Base-by-base conservation (phyloP, 2,329 filamentous ascomycete genomes). In the Fusarium scirpi region DNA sequence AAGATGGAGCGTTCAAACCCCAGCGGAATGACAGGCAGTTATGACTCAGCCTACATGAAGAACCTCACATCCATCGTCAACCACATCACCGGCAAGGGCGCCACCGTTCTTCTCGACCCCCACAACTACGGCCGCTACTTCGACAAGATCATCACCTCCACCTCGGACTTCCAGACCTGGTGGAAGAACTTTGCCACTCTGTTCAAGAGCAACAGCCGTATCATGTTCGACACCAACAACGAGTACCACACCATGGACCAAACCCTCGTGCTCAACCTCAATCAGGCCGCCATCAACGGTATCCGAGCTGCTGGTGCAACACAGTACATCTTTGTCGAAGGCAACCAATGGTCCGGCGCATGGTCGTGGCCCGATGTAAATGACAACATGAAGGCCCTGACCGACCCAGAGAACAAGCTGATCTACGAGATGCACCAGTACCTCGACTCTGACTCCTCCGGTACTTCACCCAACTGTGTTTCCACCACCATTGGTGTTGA, bases 151-250 rank as follows among this genome's bases (percentile, higher is more conserved):
- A 89, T 90, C 77, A 85, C 82, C 38, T 83, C 86, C 63, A 82
- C 82, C 6, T 73, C 78, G 15, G 85, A 82, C 69, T 91, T 90
- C 80, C 78, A 83, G 63, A 81, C 84, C 8, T 91, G 84, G 80
- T 90, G 86, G 86, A 82, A 78, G 58, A 89, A 83, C 56, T 74
- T 90, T 29, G 89, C 88, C 2, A 78, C 76, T 3, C 78, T 82
- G 57, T 90, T 89, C 78, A 82, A 80, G 67, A 75, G 76, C 75
- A 87, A 90, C 79, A 73, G 78, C 47, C 82, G 82, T 27, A 87
- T 90, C 72, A 83, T 90, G 75, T 90, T 90, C 70, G 88, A 90
- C 79, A 90, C 87, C 65, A 90, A 90, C 84, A 91, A 91, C 78
- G 89, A 91, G 80, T 90, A 88, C 77, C 80, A 91, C 78, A 84